Evolutionary conservation across 2,329 filamentous ascomycete species (phyloP).

Genomic region (Beauveria medogensis): DNA sequence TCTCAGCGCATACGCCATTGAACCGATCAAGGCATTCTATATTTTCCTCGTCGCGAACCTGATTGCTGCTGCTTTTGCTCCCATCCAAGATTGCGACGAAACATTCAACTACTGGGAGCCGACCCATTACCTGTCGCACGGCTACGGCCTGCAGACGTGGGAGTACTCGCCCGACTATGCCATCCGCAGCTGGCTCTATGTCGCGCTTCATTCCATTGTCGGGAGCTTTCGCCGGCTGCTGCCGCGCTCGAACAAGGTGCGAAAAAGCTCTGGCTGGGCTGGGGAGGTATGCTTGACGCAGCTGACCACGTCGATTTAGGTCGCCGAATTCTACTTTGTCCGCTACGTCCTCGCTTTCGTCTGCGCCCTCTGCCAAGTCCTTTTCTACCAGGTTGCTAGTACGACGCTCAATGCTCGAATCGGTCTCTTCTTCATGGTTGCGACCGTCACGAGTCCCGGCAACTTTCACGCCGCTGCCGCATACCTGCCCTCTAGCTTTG

Average conservation of each 20-base stretch:
- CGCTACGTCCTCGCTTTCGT: constrained; percentile 64
- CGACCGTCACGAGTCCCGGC: constrained; percentile 71
- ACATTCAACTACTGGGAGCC: constrained; percentile 99
- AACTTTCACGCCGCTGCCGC: constrained; percentile 88
- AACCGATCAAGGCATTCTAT: constrained; percentile 72
- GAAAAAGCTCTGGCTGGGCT: background rate
- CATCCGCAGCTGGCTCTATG: constrained; percentile 92
- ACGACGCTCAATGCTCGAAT: constrained; percentile 73
- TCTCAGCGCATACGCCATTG: constrained; percentile 53
- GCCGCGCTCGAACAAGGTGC: constrained; percentile 52
- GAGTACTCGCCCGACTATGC: constrained; percentile 94
- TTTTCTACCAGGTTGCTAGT: constrained; percentile 71
- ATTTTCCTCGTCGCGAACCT: constrained; percentile 67
- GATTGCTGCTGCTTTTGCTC: constrained; percentile 71
- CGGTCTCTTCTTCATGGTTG: constrained; percentile 74
- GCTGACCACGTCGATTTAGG: constrained; percentile 23
- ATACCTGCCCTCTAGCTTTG: constrained; percentile 88
- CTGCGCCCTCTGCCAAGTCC: constrained; percentile 75
- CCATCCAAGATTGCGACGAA: constrained; percentile 97
- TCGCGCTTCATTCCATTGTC: constrained; percentile 67
- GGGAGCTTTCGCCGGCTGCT: constrained; percentile 59
- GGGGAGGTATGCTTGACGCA: background rate
- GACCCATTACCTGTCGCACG: constrained; percentile 85
- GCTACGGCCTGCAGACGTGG: constrained; percentile 94
- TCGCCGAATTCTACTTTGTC: constrained; percentile 79